Evolutionary conservation across 768 basidiomycete species (phyloP).

Genomic region (Amyloporia xantha): DNA sequence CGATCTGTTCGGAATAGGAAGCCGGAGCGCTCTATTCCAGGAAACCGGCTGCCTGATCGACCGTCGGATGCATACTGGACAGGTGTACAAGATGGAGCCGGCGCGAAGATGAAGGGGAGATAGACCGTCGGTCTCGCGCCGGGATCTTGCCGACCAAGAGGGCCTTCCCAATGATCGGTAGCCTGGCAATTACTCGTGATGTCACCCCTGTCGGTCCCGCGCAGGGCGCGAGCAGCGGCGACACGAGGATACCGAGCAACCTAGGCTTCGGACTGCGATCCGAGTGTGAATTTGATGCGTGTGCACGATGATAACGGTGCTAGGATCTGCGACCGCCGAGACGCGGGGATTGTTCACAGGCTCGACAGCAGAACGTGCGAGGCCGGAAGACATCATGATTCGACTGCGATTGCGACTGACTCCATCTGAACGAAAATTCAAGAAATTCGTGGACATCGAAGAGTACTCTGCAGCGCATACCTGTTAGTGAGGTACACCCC

Average conservation of each 20-base stretch:
- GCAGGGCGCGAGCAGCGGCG: constrained; percentile 1
- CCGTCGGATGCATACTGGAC: constrained; percentile 1
- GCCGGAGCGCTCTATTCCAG: constrained; percentile 2
- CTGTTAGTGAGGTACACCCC: too few species aligned
- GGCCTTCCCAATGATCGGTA: background rate
- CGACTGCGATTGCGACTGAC: too few species aligned
- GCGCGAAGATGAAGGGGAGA: constrained; percentile 5
- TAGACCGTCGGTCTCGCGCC: constrained; percentile 1
- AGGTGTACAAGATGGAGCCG: background rate
- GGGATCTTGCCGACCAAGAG: background rate
- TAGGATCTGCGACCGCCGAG: too few species aligned
- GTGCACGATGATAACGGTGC: too few species aligned
- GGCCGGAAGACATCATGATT: too few species aligned
- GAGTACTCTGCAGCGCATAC: too few species aligned
- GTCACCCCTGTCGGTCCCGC: background rate
- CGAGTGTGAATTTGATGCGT: too few species aligned
- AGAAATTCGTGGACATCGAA: too few species aligned
- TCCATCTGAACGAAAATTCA: too few species aligned
- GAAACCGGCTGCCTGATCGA: background rate
- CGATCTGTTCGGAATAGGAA: constrained; percentile 3
- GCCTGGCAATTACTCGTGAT: background rate
- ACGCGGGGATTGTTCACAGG: too few species aligned
- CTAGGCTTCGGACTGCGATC: background rate
- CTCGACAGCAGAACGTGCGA: too few species aligned
- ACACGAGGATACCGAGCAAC: background rate